Percentiles rank a stretch among this genome's conserved stretches.
These are phyloP conservation scores for Sequoiadendron giganteum DNA, from an alignment of 75 land plant genomes.

Conservation along the genomic window DNA sequence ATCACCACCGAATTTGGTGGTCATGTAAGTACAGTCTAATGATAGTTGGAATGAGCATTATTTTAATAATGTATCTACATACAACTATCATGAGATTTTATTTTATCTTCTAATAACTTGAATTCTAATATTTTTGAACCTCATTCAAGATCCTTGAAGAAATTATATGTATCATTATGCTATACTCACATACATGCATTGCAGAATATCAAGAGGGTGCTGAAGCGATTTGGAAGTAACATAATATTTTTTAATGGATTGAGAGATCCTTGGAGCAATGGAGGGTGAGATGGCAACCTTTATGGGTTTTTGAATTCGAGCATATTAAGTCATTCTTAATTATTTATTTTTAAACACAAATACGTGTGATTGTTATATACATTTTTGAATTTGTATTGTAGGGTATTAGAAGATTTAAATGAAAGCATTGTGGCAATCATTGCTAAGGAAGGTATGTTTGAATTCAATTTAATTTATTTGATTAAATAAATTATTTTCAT, in stretches of 20 bases:
- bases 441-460: background rate
- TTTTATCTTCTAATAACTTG: no score
- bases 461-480: background rate
- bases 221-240: conserved; percentile 11
- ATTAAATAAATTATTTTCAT: background rate
- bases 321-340: background rate
- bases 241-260: conserved; percentile 17
- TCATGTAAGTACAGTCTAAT: conserved; percentile 21
- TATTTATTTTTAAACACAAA: no score
- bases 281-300: background rate
- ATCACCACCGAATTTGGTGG: conserved; percentile 38
- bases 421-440: background rate
- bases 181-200: background rate
- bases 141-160: no score
- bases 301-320: no score
- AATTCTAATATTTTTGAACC: no score
- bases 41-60: no score
- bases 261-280: conserved; percentile 24
- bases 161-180: background rate
- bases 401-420: background rate
- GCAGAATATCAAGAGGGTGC: conserved; percentile 8
- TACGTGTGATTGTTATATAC: no score
- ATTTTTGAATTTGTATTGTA: background rate
- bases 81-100: no score
- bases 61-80: no score